Percentiles rank a stretch among this genome's conserved stretches.
These are phyloP conservation scores for Rubus parviflorus DNA, from an alignment of 306 rosid genomes.

Conservation along the genomic window DNA sequence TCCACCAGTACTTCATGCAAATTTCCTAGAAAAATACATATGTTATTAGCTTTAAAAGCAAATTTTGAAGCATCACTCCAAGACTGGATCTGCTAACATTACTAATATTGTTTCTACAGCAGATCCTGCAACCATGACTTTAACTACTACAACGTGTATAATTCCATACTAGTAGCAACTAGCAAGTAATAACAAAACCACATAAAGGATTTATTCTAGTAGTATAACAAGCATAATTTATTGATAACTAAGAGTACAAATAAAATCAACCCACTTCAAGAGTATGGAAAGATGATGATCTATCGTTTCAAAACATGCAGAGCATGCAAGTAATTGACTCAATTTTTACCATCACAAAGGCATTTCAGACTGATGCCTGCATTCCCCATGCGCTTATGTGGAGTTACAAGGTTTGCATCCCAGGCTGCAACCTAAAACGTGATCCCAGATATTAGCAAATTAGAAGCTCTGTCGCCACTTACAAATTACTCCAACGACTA, in stretches of 20 bases:
- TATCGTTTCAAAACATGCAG: conserved; percentile 20
- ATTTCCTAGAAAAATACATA: conserved; percentile 58
- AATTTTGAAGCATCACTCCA: conserved; percentile 21
- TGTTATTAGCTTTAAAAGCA: conserved; percentile 18
- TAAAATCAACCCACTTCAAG: conserved; percentile 22
- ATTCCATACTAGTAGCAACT: background rate
- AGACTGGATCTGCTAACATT: conserved; percentile 16
- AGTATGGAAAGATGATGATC: conserved; percentile 22
- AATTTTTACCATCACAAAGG: conserved; percentile 80
- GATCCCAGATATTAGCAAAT: conserved; percentile 33
- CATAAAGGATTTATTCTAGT: background rate
- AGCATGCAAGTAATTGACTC: conserved; percentile 21
- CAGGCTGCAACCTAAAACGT: conserved; percentile 82
- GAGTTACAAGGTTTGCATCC: conserved; percentile 97
- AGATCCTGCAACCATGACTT: conserved; percentile 3
- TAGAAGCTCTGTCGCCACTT: conserved; percentile 18
- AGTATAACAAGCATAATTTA: background rate
- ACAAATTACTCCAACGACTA: background rate
- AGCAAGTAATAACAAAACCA: conserved; percentile 17
- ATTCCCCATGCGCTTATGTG: conserved; percentile 99
- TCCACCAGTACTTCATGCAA: conserved; percentile 73
- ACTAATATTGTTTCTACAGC: background rate
- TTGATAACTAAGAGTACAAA: background rate
- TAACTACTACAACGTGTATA: background rate
- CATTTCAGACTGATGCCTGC: conserved; percentile 62